phyloP scores from a whole-genome alignment of 2,329 filamentous ascomycete genomes.

The Alternaria sp. region DNA sequence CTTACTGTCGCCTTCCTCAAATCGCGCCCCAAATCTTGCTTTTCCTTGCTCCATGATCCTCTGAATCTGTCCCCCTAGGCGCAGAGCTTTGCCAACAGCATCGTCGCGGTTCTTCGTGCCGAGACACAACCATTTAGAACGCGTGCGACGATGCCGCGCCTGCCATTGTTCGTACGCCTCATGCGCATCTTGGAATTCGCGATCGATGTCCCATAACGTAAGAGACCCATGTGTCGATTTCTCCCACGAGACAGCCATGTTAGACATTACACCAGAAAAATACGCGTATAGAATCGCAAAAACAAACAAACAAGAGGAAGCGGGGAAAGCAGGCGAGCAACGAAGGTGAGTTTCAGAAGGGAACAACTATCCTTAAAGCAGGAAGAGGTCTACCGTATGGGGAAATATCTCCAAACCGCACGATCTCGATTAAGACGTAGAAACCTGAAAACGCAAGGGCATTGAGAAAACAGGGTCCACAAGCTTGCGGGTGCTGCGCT shows the following conservation, averaged over 20 bases:
- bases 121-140: conserved; percentile 36
- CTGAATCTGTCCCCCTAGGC: conserved; percentile 34
- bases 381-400: conserved; percentile 8
- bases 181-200: conserved; percentile 42
- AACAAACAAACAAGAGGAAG: conserved; percentile 1
- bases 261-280: conserved; percentile 17
- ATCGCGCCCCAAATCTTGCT: conserved; percentile 34
- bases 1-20: conserved; percentile 44
- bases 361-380: conserved; percentile 11
- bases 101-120: conserved; percentile 33
- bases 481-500: conserved; percentile 19
- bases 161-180: conserved; percentile 43
- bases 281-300: conserved; percentile 1
- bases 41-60: conserved; percentile 36
- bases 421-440: conserved; percentile 15
- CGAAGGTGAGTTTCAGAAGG: conserved; percentile 5
- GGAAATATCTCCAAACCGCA: conserved; percentile 5
- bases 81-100: conserved; percentile 32
- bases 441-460: conserved; percentile 10
- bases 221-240: conserved; percentile 40
- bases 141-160: conserved; percentile 24
- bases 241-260: conserved; percentile 29
- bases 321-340: conserved; percentile 1
- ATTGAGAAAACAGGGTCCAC: conserved; percentile 9
- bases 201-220: conserved; percentile 46